phyloP scores from a whole-genome alignment of 176 grass and related monocot genomes.

The Triticum urartu region DNA sequence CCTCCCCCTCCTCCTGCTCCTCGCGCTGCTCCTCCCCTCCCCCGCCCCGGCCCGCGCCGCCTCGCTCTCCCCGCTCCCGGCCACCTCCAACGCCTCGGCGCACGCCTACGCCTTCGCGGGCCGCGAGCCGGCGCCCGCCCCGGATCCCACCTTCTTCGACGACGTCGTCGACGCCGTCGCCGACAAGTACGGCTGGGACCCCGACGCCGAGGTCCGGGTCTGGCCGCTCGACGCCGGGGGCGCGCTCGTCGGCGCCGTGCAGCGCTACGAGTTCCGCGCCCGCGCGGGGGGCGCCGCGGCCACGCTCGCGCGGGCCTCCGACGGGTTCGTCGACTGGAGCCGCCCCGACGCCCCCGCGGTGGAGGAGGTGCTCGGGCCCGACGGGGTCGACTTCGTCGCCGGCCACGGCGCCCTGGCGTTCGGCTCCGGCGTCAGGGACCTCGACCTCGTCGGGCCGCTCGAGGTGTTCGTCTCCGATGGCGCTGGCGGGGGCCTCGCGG shows the following conservation, averaged over 20 bases:
- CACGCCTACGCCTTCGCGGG: constrained; percentile 13
- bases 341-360: constrained; percentile 24
- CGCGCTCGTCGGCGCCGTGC: constrained; percentile 41
- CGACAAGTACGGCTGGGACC: constrained; percentile 73
- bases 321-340: constrained; percentile 58
- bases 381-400: constrained; percentile 59
- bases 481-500: constrained; percentile 37
- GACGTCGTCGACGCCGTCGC: constrained; percentile 64
- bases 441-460: constrained; percentile 77
- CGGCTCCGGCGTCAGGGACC: constrained; percentile 42
- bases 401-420: constrained; percentile 34
- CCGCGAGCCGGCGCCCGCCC: background rate
- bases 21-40: constrained; percentile 29
- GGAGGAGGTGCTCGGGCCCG: constrained; percentile 59
- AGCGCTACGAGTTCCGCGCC: constrained; percentile 70
- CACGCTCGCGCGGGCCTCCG: constrained; percentile 36
- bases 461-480: constrained; percentile 48
- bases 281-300: constrained; percentile 24
- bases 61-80: constrained; percentile 32
- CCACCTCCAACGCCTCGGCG: constrained; percentile 28
- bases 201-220: constrained; percentile 49
- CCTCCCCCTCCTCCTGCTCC: constrained; percentile 25
- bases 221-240: constrained; percentile 49
- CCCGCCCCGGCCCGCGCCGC: constrained; percentile 36
- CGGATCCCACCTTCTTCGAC: constrained; percentile 44